Evolutionary conservation across 148 eudicot species (phyloP).

Genomic region (Talinum fruticosum): DNA sequence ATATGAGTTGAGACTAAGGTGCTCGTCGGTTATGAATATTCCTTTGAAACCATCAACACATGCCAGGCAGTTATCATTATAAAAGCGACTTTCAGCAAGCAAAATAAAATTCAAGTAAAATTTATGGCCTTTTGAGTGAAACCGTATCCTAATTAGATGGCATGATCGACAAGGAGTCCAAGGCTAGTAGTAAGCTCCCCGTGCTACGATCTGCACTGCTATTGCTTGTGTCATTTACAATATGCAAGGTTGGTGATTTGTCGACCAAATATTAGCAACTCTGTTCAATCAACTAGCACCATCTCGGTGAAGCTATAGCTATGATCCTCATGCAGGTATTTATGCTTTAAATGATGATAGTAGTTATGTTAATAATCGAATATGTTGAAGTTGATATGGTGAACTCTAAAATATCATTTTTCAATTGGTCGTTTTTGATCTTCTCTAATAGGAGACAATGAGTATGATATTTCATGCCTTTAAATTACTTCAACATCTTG

Average conservation of each 20-base stretch:
- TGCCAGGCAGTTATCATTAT: no score
- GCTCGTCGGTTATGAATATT: no score
- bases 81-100: no score
- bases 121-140: slow-evolving; percentile 10
- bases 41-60: no score
- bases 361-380: background rate
- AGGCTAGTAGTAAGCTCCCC: slow-evolving; percentile 41
- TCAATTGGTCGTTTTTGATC: background rate
- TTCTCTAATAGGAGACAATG: background rate
- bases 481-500: no score
- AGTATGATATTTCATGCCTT: background rate
- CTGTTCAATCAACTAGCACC: slow-evolving; percentile 62
- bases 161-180: slow-evolving; percentile 22
- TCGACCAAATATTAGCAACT: slow-evolving; percentile 61
- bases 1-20: no score
- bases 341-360: background rate
- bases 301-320: slow-evolving; percentile 78
- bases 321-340: slow-evolving; percentile 82
- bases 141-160: slow-evolving; percentile 37
- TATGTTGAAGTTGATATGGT: no score
- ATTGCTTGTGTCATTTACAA: slow-evolving; percentile 67
- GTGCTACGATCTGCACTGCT: slow-evolving; percentile 68
- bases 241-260: slow-evolving; percentile 67
- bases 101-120: no score
- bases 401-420: background rate